These are phyloP conservation scores for Chytriomyces confervae DNA, from an alignment of 192 early-diverging fungal genomes.

Conservation along the genomic window DNA sequence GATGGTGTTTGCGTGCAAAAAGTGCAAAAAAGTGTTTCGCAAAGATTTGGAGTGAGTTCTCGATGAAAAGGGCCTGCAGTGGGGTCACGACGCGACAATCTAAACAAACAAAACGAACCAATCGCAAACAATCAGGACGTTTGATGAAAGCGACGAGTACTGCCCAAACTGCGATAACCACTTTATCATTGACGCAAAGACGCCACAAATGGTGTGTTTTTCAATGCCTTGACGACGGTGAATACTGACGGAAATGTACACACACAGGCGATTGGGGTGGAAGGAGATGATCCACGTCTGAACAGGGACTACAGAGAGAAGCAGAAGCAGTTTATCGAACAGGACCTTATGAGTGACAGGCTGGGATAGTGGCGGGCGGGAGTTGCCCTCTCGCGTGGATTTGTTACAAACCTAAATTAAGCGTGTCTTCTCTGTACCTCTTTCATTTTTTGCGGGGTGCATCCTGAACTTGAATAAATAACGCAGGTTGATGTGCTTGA, in stretches of 20 bases:
- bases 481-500: not conserved
- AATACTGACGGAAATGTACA: not conserved
- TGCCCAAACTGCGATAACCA: conserved; percentile 99
- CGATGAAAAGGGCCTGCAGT: too few species aligned
- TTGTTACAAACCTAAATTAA: not conserved
- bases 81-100: too few species aligned
- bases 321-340: conserved; percentile 43
- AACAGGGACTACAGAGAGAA: conserved; percentile 49
- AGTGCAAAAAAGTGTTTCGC: conserved; percentile 97
- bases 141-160: conserved; percentile 94
- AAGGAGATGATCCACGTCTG: conserved; percentile 90
- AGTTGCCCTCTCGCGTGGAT: not conserved
- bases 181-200: conserved; percentile 91
- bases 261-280: conserved; percentile 74
- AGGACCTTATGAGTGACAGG: conserved; percentile 56
- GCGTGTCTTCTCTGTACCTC: not conserved
- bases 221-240: not conserved
- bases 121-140: conserved; percentile 61
- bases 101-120: not conserved
- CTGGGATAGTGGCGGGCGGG: conserved; percentile 39
- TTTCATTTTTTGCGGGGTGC: not conserved
- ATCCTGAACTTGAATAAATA: not conserved
- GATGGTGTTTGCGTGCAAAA: conserved; percentile 96
- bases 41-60: conserved; percentile 74
- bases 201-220: conserved; percentile 69